Percentiles rank a stretch among this genome's conserved stretches.
Conservation (phyloP, 345 rosid genomes). For the Fremontodendron californicum region DNA sequence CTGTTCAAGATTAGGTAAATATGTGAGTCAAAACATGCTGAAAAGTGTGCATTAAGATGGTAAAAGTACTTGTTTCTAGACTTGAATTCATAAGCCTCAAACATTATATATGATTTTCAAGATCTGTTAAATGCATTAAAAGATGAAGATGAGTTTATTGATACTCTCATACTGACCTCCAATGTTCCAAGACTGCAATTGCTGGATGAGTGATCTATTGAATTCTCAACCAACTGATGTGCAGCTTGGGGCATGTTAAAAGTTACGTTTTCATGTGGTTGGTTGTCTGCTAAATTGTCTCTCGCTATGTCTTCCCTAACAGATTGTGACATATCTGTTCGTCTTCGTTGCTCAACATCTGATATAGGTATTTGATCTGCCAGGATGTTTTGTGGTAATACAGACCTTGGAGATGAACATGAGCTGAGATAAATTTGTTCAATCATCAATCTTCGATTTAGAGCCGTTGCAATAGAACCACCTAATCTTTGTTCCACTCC, state of each 20-base stretch:
- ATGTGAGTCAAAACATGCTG: background rate
- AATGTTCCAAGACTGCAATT: slow-evolving; percentile 3
- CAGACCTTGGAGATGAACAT: slow-evolving; percentile 47
- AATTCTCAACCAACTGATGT: slow-evolving; percentile 14
- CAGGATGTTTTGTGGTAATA: slow-evolving; percentile 29
- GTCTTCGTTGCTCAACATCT: slow-evolving; percentile 25
- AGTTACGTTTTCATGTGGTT: slow-evolving; percentile 7
- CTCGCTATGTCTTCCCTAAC: slow-evolving; percentile 18
- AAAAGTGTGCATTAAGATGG: background rate
- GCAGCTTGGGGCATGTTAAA: slow-evolving; percentile 21
- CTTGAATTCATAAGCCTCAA: background rate
- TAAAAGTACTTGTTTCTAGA: background rate
- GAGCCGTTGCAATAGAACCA: slow-evolving; percentile 12
- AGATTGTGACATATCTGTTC: slow-evolving; percentile 14
- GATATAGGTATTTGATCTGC: slow-evolving; percentile 15
- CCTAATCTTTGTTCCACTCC: slow-evolving; percentile 17
- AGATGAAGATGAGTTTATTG: background rate
- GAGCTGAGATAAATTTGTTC: slow-evolving; percentile 26
- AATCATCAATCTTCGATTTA: slow-evolving; percentile 4
- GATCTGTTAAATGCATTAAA: background rate
- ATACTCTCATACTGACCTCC: slow-evolving; percentile 27
- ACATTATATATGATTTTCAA: background rate
- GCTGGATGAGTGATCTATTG: slow-evolving; percentile 9
- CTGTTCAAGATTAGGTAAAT: slow-evolving; percentile 24
- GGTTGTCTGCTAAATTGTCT: slow-evolving; percentile 20